Conservation (phyloP, 768 basidiomycete genomes). For the Xanthoconium purpureum region DNA sequence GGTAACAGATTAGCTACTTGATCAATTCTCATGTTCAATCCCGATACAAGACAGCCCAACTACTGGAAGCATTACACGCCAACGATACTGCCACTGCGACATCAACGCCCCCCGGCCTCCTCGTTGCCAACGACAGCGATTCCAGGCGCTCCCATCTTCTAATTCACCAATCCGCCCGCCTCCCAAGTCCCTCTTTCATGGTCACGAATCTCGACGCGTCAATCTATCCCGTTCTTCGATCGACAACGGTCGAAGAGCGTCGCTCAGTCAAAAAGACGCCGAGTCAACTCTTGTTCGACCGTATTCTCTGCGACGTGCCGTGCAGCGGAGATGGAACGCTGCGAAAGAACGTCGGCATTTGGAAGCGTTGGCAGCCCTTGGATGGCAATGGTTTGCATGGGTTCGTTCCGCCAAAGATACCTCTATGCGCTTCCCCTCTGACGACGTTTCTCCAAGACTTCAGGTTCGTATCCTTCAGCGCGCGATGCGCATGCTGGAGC, state of each 20-base stretch:
- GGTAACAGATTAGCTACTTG: conserved; percentile 35
- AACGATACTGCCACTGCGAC: conserved; percentile 61
- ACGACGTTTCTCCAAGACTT: conserved; percentile 48
- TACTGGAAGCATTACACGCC: conserved; percentile 92
- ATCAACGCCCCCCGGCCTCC: conserved; percentile 75
- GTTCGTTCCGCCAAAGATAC: conserved; percentile 41
- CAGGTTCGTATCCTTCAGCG: conserved; percentile 91
- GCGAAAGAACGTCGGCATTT: conserved; percentile 92
- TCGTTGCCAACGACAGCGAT: conserved; percentile 95
- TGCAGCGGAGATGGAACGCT: conserved; percentile 97
- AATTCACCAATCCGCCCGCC: conserved; percentile 93
- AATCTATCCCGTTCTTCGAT: conserved; percentile 66
- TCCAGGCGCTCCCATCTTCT: conserved; percentile 92
- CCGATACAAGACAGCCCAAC: conserved; percentile 74
- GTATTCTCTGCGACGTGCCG: conserved; percentile 95
- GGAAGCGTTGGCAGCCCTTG: conserved; percentile 86
- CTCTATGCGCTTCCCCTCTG: background rate
- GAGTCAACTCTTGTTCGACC: conserved; percentile 74
- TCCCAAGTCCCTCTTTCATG: conserved; percentile 88
- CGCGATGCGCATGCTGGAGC: conserved; percentile 83
- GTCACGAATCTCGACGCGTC: conserved; percentile 97
- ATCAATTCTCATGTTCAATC: background rate
- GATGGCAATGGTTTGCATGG: conserved; percentile 90
- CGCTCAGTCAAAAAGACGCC: conserved; percentile 37
- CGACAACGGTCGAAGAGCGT: conserved; percentile 20